Base-by-base conservation (phyloP, 2,329 filamentous ascomycete genomes). In the Exophiala bonariae region DNA sequence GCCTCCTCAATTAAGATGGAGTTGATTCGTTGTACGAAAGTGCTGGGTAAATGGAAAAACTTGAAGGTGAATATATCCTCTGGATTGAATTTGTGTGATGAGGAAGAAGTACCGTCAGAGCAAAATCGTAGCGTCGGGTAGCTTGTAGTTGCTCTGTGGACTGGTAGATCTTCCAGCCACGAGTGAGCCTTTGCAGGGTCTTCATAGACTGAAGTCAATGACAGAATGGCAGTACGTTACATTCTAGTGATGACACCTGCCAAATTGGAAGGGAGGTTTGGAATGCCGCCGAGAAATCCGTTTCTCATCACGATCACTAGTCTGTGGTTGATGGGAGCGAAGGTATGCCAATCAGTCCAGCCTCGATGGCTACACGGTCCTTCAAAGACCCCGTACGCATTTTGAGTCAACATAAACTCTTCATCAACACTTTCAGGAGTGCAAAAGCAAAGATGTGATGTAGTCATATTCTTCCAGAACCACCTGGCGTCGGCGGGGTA, bases 361-460 rank as follows among this genome's bases (percentile, higher is more conserved):
- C n/a, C 9, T 31, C 9, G n/a, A 31, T 31, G 9, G 28, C n/a
- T n/a, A n/a, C n/a, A 9, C 20, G 37, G 37, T 6, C 37, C 37
- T 40, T 40, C 37, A 26, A 40, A 40, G 16, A 40, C 26, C 3
- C 37, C 16, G 37, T 40, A 40, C 10, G 37, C 37, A 40, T 40
- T 40, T 17, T 40, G 4, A 10, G 37, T 40, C 16, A 40, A 17
- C 8, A 40, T 23, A n/a, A 40, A 40, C 13, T 40, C 37, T 9
- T 26, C 22, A 40, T 26, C 22, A 20, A 22, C 9, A 17, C 16
- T 6, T 22, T n/a, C 37, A 14, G 37, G 37, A 26, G 10, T 4
- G 22, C 37, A 17, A 16, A 40, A 31, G 8, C 9, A 31, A 8
- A 31, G 28, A n/a, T 9, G n/a, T 8, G 28, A 9, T n/a, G 28